Evolutionary conservation across 768 basidiomycete genomes (phyloP), one percentile per base, ranked within the genome.

Genomic region (Tricholoma terreum): DNA sequence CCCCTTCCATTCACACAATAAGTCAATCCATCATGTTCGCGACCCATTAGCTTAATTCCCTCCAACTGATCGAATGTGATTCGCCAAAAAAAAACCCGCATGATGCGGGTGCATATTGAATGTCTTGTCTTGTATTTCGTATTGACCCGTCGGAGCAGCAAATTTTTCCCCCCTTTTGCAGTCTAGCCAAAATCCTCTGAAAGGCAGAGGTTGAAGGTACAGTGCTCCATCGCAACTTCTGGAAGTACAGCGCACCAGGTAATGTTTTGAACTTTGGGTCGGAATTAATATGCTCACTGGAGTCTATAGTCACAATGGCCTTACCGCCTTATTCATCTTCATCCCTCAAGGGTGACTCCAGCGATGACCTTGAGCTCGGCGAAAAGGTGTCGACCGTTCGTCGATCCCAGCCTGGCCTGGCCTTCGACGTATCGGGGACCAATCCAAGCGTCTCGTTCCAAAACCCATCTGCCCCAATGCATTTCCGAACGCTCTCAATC

Each of bases 401-500:
- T 12, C 12, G 15, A 6, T 15, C 8, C 24, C 46, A 49, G 46
- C 27, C n/a, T 31, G 9, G 15, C 10, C 17, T 45, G 22, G 22
- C 43, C 12, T 24, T 45, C 24, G 43, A 45, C 5, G 43, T 24
- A 15, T 19, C 7, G 19, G 6, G 4, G 22, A 31, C 27, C 27
- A 49, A 30, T 27, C 46, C 43, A 24, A 15, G 46, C 46, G 3
- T 49, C 12, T 27, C 33, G 10, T 14, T 40, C 36, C 50, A 21
- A 21, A 52, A 58, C 7, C 60, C 45, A 21, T 61, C 62, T 9
- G 49, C 59, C 19, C 63, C 63, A 4, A 64, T 64, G 40, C 60
- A 58, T 30, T 64, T 64, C 34, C 63, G 63, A 30, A 64, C 63
- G 3, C 63, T 64, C 48, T 64, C 63, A 17, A 64, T 64, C 35